phyloP scores from a whole-genome alignment of 305 asterid species.

The Fraxinus ornus region DNA sequence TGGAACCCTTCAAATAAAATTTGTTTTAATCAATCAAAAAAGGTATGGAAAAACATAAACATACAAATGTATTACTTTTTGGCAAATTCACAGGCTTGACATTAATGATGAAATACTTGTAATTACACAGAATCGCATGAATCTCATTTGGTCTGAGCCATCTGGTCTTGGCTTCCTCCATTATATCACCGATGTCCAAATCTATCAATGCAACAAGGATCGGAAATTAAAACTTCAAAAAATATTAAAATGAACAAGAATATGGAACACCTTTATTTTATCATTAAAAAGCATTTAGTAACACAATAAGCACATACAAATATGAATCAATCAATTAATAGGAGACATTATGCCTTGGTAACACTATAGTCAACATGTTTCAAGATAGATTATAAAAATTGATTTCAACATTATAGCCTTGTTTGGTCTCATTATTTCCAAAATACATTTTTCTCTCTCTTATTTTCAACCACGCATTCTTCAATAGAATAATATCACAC shows the following conservation, averaged over 20 bases:
- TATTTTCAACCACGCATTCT: no score
- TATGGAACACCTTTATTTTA: background rate
- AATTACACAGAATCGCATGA: slow-evolving; percentile 83
- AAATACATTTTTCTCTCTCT: no score
- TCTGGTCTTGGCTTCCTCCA: slow-evolving; percentile 81
- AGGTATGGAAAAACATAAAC: slow-evolving; percentile 16
- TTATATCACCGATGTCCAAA: slow-evolving; percentile 61
- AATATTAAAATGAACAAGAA: slow-evolving; percentile 14
- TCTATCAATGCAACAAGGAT: slow-evolving; percentile 45
- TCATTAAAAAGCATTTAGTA: slow-evolving; percentile 5
- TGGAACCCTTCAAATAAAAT: slow-evolving; percentile 2
- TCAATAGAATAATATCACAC: no score
- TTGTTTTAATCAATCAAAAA: slow-evolving; percentile 24
- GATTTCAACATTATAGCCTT: no score
- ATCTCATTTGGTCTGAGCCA: slow-evolving; percentile 99
- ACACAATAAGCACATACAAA: background rate
- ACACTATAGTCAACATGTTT: background rate
- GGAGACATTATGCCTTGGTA: background rate
- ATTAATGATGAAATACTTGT: slow-evolving; percentile 62
- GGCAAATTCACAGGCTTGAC: slow-evolving; percentile 95
- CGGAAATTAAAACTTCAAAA: background rate
- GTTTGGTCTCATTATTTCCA: no score
- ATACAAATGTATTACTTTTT: slow-evolving; percentile 53
- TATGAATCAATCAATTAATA: slow-evolving; percentile 9
- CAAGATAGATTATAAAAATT: background rate